phyloP scores from a whole-genome alignment of 1,284 basidiomycete genomes.

The Cutaneotrichosporon dermatis region DNA sequence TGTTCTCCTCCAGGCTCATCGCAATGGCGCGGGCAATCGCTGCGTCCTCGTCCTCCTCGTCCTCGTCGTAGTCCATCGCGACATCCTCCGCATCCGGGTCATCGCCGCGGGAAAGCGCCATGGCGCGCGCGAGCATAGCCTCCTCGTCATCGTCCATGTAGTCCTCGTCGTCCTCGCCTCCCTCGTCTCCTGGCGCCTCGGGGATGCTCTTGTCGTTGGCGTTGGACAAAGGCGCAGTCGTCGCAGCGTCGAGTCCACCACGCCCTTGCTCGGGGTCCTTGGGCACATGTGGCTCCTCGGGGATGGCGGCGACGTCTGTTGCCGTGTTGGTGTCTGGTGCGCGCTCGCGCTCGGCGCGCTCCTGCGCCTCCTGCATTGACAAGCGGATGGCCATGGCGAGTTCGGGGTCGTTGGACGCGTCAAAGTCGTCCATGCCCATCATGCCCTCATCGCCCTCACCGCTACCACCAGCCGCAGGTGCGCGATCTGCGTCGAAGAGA shows the following conservation, averaged over 20 bases:
- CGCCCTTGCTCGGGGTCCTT: slow-evolving; percentile 15
- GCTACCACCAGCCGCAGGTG: slow-evolving; percentile 53
- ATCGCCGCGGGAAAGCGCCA: slow-evolving; percentile 41
- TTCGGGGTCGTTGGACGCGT: slow-evolving; percentile 92
- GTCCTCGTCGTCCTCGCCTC: slow-evolving; percentile 15
- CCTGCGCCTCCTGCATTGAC: slow-evolving; percentile 95
- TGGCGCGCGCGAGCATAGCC: slow-evolving; percentile 40
- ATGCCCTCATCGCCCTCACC: slow-evolving; percentile 51
- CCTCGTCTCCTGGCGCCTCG: slow-evolving; percentile 26
- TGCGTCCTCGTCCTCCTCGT: slow-evolving; percentile 54
- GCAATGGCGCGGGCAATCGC: slow-evolving; percentile 62
- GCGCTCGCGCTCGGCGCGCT: slow-evolving; percentile 41
- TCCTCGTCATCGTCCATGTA: slow-evolving; percentile 37
- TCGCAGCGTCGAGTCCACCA: slow-evolving; percentile 17
- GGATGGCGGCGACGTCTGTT: slow-evolving; percentile 6
- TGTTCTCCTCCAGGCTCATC: slow-evolving; percentile 55
- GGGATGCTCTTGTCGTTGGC: slow-evolving; percentile 24
- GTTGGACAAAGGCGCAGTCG: slow-evolving; percentile 28
- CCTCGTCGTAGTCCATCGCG: slow-evolving; percentile 40
- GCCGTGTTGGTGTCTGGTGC: slow-evolving; percentile 19
- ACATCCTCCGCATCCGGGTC: slow-evolving; percentile 36
- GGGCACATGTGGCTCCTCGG: slow-evolving; percentile 9
- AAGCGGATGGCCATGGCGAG: slow-evolving; percentile 96
- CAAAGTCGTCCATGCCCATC: slow-evolving; percentile 53
- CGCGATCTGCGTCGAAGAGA: slow-evolving; percentile 71